phyloP scores from a whole-genome alignment of 352 stramenopile genomes.

The Elongisporangium anandrum region DNA sequence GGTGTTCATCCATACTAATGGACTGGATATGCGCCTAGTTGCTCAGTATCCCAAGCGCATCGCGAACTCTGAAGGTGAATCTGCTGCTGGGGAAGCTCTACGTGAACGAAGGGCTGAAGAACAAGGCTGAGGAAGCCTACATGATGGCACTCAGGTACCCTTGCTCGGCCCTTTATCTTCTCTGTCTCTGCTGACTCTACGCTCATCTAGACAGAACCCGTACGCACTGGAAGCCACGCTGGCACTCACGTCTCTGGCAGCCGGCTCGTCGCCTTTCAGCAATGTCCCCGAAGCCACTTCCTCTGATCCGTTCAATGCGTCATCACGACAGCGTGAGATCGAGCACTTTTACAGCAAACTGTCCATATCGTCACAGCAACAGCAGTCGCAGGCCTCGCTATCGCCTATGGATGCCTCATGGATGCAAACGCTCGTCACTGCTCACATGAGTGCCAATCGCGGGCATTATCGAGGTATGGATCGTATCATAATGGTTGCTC shows the following conservation, averaged over 20 bases:
- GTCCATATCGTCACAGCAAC: constrained; percentile 4
- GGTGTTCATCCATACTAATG: not conserved
- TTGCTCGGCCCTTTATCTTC: not conserved
- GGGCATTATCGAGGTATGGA: constrained; percentile 34
- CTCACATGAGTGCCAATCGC: constrained; percentile 43
- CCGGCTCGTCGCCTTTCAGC: not conserved
- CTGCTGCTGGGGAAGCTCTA: constrained; percentile 71
- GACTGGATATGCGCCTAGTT: constrained; percentile 26
- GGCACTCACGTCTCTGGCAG: constrained; percentile 51
- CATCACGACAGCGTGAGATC: constrained; percentile 34
- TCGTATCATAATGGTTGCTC: not conserved
- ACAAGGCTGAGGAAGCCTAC: constrained; percentile 65
- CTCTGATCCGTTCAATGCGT: constrained; percentile 14
- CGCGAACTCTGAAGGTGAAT: constrained; percentile 48
- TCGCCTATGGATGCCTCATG: constrained; percentile 33
- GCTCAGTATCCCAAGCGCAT: constrained; percentile 24
- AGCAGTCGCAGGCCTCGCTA: constrained; percentile 4
- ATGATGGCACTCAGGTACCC: constrained; percentile 27
- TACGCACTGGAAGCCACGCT: constrained; percentile 81
- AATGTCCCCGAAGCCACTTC: constrained; percentile 25
- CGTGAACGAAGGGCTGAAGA: constrained; percentile 44
- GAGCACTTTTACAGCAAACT: constrained; percentile 40
- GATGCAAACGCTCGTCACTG: constrained; percentile 52
- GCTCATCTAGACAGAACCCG: constrained; percentile 36
- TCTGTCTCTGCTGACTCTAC: not conserved